Evolutionary conservation across 352 stramenopile genomes (phyloP).

Genomic region (Sclerospora graminicola): DNA sequence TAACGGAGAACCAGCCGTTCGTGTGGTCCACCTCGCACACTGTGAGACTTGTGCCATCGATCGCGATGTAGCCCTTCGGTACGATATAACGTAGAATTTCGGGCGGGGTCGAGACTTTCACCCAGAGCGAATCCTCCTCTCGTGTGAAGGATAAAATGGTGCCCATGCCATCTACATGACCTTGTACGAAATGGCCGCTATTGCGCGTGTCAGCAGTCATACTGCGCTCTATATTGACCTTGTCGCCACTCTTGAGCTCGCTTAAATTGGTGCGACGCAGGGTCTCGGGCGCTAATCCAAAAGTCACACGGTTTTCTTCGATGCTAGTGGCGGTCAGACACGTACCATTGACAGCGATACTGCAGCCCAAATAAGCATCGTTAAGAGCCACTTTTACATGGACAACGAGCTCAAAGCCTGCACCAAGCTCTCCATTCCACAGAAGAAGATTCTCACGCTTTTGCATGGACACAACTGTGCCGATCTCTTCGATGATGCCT

Average conservation of each 20-base stretch:
- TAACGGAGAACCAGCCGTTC: constrained; percentile 95
- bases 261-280: constrained; percentile 89
- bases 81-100: constrained; percentile 90
- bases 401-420: constrained; percentile 86
- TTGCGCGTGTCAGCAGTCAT: constrained; percentile 88
- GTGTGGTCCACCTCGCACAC: constrained; percentile 87
- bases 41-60: constrained; percentile 97
- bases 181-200: constrained; percentile 97
- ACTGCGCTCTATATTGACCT: constrained; percentile 91
- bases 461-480: constrained; percentile 87
- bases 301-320: constrained; percentile 77
- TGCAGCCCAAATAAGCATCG: constrained; percentile 87
- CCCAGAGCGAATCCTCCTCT: constrained; percentile 94
- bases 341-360: constrained; percentile 95
- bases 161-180: constrained; percentile 95
- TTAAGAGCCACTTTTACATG: constrained; percentile 67
- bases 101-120: constrained; percentile 79
- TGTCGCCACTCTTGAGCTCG: constrained; percentile 73
- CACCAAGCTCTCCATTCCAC: constrained; percentile 91
- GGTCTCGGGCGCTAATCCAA: constrained; percentile 94
- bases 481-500: constrained; percentile 98
- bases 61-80: constrained; percentile 92
- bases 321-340: constrained; percentile 95
- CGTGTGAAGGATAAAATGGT: constrained; percentile 82
- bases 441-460: constrained; percentile 88